Percentiles rank a stretch among this genome's conserved stretches.
Evolutionary conservation across 805 yeast genomes (phyloP).

Genomic region (Ogataea zsoltii): DNA sequence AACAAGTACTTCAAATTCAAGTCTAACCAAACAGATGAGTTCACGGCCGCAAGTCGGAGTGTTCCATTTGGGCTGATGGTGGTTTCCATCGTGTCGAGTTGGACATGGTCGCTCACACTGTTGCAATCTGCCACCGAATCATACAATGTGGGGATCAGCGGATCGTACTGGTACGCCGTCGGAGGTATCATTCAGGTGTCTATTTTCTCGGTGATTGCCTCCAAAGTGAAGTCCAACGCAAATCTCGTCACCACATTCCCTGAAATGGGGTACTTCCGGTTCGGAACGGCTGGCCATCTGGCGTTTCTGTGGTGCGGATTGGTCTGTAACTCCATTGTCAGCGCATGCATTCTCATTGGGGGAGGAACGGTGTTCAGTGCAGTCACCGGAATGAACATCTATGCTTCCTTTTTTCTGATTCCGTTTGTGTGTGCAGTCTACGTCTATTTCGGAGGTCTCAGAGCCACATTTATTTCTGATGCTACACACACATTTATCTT

Average conservation of each 20-base stretch:
- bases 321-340: slow-evolving; percentile 10
- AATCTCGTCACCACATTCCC: slow-evolving; percentile 32
- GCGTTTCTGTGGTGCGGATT: slow-evolving; percentile 14
- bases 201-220: slow-evolving; percentile 31
- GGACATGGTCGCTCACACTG: slow-evolving; percentile 35
- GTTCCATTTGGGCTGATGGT: slow-evolving; percentile 21
- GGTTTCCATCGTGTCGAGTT: slow-evolving; percentile 27
- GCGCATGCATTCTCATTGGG: slow-evolving; percentile 33
- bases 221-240: slow-evolving; percentile 31
- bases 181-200: slow-evolving; percentile 31
- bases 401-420: slow-evolving; percentile 46
- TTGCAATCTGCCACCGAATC: slow-evolving; percentile 27
- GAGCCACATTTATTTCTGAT: slow-evolving; percentile 55
- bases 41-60: slow-evolving; percentile 24
- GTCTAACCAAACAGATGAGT: slow-evolving; percentile 25
- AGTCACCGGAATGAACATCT: slow-evolving; percentile 46
- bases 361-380: slow-evolving; percentile 45
- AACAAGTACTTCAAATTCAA: slow-evolving; percentile 20
- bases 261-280: slow-evolving; percentile 32
- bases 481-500: slow-evolving; percentile 48
- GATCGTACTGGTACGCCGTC: slow-evolving; percentile 30
- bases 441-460: slow-evolving; percentile 52
- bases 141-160: slow-evolving; percentile 28
- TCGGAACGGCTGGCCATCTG: slow-evolving; percentile 27
- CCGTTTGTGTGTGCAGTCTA: slow-evolving; percentile 51